Percentiles rank a stretch among this genome's conserved stretches.
These are phyloP conservation scores for Fusarium udum DNA, from an alignment of 2,329 filamentous ascomycete genomes.

Conservation along the genomic window DNA sequence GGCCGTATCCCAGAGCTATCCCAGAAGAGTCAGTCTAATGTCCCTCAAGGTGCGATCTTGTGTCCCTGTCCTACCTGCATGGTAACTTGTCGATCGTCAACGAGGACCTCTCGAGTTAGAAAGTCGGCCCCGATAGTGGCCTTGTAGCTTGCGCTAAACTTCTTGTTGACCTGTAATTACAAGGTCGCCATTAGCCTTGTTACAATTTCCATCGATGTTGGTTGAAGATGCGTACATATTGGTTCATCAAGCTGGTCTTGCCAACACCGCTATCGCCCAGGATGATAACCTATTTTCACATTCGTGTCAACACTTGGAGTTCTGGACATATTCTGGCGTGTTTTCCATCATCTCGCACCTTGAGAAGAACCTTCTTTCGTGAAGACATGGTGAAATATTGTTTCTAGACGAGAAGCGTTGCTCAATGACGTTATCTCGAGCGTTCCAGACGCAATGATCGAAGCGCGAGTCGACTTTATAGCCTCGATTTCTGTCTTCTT, in stretches of 20 bases:
- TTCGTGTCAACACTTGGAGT: constrained; percentile 23
- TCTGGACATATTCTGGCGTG: background rate
- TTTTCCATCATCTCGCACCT: constrained; percentile 63
- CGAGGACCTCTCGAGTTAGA: constrained; percentile 95
- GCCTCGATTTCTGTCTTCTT: background rate
- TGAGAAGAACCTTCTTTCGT: constrained; percentile 89
- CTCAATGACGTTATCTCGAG: constrained; percentile 47
- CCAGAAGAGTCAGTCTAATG: constrained; percentile 1
- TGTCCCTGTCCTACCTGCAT: constrained; percentile 78
- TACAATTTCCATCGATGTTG: background rate
- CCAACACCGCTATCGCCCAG: constrained; percentile 98
- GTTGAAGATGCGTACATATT: constrained; percentile 82
- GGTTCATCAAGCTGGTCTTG: constrained; percentile 99
- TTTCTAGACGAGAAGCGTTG: constrained; percentile 28
- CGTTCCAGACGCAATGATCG: constrained; percentile 34
- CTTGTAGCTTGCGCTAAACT: constrained; percentile 99
- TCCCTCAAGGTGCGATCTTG: background rate
- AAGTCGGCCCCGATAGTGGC: constrained; percentile 99
- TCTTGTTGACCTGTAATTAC: constrained; percentile 90
- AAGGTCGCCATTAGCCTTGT: constrained; percentile 19
- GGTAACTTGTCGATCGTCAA: constrained; percentile 96
- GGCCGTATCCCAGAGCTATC: constrained; percentile 94
- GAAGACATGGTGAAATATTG: constrained; percentile 70
- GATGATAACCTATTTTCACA: constrained; percentile 83
- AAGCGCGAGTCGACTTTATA: constrained; percentile 14